Conservation (phyloP, 139 green algal species). For the Picocystis salinarum region DNA sequence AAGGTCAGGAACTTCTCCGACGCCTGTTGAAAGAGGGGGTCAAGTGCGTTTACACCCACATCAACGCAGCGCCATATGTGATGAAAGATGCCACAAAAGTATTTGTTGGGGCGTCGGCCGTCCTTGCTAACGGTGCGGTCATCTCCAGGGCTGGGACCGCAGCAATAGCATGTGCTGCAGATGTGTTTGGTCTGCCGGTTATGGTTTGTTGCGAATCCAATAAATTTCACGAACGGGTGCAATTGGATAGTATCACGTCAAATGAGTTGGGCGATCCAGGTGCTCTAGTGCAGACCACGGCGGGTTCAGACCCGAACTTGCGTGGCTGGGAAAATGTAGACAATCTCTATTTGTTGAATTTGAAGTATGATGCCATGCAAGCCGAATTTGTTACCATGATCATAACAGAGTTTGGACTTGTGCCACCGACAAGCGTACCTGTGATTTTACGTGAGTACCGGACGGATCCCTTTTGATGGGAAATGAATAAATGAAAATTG, state of each 20-base stretch:
- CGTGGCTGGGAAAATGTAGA: not conserved
- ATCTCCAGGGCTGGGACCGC: conserved; percentile 61
- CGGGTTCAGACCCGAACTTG: not conserved
- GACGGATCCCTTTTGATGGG: no score
- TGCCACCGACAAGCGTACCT: conserved; percentile 73
- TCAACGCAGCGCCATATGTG: conserved; percentile 53
- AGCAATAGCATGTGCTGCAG: conserved; percentile 59
- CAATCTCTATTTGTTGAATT: conserved; percentile 6
- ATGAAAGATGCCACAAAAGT: conserved; percentile 56
- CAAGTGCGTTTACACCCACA: conserved; percentile 14
- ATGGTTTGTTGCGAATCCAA: conserved; percentile 82
- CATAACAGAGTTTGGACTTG: conserved; percentile 77
- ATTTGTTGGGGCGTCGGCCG: conserved; percentile 70
- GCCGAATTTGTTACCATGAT: conserved; percentile 78
- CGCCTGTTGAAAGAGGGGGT: conserved; percentile 21
- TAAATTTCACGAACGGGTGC: conserved; percentile 84
- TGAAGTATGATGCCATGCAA: conserved; percentile 73
- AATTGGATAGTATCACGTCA: conserved; percentile 46
- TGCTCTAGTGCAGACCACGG: conserved; percentile 6
- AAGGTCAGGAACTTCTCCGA: conserved; percentile 46
- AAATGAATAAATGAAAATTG: no score
- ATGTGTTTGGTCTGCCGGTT: conserved; percentile 43
- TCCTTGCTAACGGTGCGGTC: conserved; percentile 83
- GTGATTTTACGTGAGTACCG: conserved; percentile 73
- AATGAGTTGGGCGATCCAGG: conserved; percentile 71